Percentiles rank a stretch among this genome's conserved stretches.
phyloP scores from a whole-genome alignment of 768 basidiomycete species.

The Calocera viscosa region DNA sequence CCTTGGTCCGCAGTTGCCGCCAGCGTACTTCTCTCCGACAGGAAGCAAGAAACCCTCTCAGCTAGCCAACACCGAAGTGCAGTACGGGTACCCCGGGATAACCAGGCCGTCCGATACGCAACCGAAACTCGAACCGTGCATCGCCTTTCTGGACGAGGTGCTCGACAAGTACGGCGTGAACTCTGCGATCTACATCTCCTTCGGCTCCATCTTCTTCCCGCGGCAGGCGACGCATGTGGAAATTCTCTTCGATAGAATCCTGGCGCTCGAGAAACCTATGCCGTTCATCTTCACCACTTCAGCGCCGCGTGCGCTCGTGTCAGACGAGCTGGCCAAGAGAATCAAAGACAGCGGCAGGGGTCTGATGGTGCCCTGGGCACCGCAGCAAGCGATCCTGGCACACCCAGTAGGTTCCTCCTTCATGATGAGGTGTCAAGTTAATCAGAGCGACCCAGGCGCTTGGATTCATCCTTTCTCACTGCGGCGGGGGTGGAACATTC shows the following conservation, averaged over 20 bases:
- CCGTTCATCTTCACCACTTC: slow-evolving; percentile 6
- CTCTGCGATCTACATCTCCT: background rate
- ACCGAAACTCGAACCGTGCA: no score
- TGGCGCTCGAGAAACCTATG: background rate
- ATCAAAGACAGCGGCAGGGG: slow-evolving; percentile 17
- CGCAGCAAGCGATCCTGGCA: slow-evolving; percentile 18
- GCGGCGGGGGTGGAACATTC: slow-evolving; percentile 17
- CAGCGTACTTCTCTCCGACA: no score
- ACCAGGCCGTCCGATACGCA: no score
- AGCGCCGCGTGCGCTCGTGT: slow-evolving; percentile 14
- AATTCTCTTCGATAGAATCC: background rate
- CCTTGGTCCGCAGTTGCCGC: no score
- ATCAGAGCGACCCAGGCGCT: slow-evolving; percentile 18
- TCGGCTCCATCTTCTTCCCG: background rate
- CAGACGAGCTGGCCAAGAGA: slow-evolving; percentile 17
- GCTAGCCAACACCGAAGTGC: no score
- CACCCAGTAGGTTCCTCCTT: background rate
- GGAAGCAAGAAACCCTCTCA: no score
- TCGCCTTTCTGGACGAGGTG: background rate
- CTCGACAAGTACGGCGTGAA: background rate
- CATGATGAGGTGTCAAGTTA: background rate
- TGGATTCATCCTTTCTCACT: slow-evolving; percentile 17
- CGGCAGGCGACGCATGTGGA: background rate
- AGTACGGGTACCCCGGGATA: no score
- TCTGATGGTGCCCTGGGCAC: slow-evolving; percentile 20